A percentile compares a stretch with the other conserved stretches of the same genome.
These are phyloP conservation scores for Cladosporium velox DNA, from an alignment of 2,329 filamentous ascomycete species.

Conservation along the genomic window DNA sequence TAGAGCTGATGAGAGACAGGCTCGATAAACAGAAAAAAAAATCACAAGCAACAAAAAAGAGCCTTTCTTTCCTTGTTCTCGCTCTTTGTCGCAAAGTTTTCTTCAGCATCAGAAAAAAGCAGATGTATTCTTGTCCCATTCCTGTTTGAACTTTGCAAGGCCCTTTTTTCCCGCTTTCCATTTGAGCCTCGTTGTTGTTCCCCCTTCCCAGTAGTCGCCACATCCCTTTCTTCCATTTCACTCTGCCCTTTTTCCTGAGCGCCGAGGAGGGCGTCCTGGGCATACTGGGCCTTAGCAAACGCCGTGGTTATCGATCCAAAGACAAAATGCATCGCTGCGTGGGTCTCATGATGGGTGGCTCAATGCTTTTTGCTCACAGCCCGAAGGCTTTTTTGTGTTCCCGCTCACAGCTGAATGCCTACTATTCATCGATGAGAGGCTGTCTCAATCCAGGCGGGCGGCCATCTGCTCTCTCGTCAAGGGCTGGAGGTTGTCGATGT, in stretches of 20 bases:
- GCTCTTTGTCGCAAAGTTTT: conserved; percentile 7
- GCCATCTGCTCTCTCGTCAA: conserved; percentile 96
- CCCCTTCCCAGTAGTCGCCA: conserved; percentile 4
- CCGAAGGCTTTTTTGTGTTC: conserved; percentile 9
- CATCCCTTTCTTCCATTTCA: not conserved
- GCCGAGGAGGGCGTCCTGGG: conserved; percentile 11
- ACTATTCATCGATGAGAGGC: not conserved
- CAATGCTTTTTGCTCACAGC: conserved; percentile 17
- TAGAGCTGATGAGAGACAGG: not conserved
- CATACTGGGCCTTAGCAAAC: conserved; percentile 17
- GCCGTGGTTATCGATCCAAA: conserved; percentile 21
- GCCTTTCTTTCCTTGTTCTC: conserved; percentile 2
- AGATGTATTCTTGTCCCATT: conserved; percentile 22
- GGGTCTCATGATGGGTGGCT: conserved; percentile 20
- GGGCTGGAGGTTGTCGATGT: conserved; percentile 91
- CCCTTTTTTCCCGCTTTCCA: not conserved
- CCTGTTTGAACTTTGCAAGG: conserved; percentile 8
- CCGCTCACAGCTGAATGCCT: conserved; percentile 13
- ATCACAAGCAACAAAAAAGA: not conserved
- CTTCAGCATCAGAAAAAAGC: conserved; percentile 10
- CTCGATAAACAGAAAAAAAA: not conserved
- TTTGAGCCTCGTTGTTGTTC: not conserved
- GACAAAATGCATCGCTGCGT: conserved; percentile 22
- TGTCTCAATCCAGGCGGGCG: conserved; percentile 80
- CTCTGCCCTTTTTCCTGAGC: conserved; percentile 12